Evolutionary conservation across 352 stramenopile species (phyloP).

Genomic region (Pythium phragmiticola): DNA sequence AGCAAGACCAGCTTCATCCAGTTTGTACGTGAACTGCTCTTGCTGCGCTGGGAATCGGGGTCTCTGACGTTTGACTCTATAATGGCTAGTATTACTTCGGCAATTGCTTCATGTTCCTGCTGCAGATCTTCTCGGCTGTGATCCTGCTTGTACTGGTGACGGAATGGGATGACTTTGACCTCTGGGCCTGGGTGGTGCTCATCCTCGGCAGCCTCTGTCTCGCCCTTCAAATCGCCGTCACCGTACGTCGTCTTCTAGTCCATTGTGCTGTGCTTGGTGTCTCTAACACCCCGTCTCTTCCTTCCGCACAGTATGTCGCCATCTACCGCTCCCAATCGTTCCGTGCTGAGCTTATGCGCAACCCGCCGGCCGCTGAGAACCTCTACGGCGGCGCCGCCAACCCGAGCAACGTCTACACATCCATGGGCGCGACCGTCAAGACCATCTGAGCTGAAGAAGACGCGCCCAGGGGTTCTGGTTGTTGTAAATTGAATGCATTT

Average conservation of each 20-base stretch:
- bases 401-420: conserved; percentile 61
- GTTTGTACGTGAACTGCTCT: conserved; percentile 49
- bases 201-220: conserved; percentile 70
- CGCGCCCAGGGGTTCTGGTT: background rate
- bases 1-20: conserved; percentile 89
- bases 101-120: conserved; percentile 84
- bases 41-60: too few relatives aligned
- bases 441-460: conserved; percentile 43
- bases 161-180: conserved; percentile 75
- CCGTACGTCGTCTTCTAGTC: conserved; percentile 29
- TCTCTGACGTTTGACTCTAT: background rate
- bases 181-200: conserved; percentile 71
- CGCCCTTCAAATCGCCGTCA: conserved; percentile 67
- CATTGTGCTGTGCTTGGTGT: background rate
- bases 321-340: conserved; percentile 78
- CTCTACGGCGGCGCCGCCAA: conserved; percentile 49
- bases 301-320: conserved; percentile 51
- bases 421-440: conserved; percentile 65
- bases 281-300: background rate
- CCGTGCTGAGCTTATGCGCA: conserved; percentile 81
- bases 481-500: conserved; percentile 14
- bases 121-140: conserved; percentile 70
- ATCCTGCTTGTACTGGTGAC: conserved; percentile 74
- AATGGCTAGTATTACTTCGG: conserved; percentile 75
- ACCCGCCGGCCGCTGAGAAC: conserved; percentile 73